A percentile compares a stretch with the other conserved stretches of the same genome.
phyloP scores from a whole-genome alignment of 2,329 filamentous ascomycete genomes.

The Sodiomyces alkalinus region DNA sequence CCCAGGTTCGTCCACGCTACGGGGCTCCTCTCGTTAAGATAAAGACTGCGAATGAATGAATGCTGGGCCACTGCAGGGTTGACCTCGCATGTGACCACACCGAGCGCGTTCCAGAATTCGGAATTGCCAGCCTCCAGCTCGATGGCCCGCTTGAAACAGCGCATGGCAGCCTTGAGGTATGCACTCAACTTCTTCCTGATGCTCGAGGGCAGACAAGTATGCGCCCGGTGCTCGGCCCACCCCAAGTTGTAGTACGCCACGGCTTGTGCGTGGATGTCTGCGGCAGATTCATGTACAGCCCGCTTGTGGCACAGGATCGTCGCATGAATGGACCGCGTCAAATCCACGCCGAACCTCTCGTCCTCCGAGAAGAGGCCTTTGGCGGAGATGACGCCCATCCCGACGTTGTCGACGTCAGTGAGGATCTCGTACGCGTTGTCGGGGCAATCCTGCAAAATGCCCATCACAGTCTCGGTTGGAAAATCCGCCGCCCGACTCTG shows the following conservation, averaged over 20 bases:
- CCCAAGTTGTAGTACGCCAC: conserved; percentile 97
- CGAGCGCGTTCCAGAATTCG: conserved; percentile 95
- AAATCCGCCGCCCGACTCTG: conserved; percentile 51
- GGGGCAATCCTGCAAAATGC: conserved; percentile 40
- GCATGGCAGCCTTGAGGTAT: conserved; percentile 68
- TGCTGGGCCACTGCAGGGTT: conserved; percentile 86
- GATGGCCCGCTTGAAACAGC: conserved; percentile 89
- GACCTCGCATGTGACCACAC: conserved; percentile 74
- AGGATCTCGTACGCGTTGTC: conserved; percentile 45
- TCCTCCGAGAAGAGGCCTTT: conserved; percentile 29
- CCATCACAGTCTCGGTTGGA: conserved; percentile 39
- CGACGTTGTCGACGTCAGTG: conserved; percentile 52
- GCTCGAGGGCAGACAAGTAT: conserved; percentile 43
- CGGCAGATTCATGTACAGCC: conserved; percentile 55
- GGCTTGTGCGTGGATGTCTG: conserved; percentile 75
- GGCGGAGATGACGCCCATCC: conserved; percentile 27
- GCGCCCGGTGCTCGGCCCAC: conserved; percentile 79
- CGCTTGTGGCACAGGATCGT: conserved; percentile 78
- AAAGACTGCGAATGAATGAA: conserved; percentile 80
- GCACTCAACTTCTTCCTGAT: conserved; percentile 43
- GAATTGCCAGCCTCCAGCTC: conserved; percentile 87
- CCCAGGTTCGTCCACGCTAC: conserved; percentile 86
- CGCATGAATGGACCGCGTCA: conserved; percentile 49
- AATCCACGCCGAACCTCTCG: conserved; percentile 29
- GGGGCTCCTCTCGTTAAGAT: conserved; percentile 77